Evolutionary conservation across 805 yeast species (phyloP).

Genomic region (Saturnispora saitoi): DNA sequence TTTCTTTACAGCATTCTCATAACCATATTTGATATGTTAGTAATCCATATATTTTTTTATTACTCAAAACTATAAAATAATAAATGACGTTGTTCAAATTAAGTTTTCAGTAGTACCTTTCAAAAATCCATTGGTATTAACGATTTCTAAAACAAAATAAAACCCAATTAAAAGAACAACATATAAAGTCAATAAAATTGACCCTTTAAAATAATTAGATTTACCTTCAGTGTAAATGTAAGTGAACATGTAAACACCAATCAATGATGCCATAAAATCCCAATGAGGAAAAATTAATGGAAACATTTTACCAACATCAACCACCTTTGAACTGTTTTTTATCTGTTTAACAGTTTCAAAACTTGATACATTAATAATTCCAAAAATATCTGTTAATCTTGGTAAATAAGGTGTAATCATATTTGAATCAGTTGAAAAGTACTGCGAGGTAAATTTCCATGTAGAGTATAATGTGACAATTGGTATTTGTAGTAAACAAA

Average conservation of each 20-base stretch:
- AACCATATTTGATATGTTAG: background rate
- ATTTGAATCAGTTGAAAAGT: background rate
- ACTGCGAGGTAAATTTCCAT: slow-evolving; percentile 24
- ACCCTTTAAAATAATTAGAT: slow-evolving; percentile 92
- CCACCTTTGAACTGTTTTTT: background rate
- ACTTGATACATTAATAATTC: background rate
- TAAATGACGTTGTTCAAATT: background rate
- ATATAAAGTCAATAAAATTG: slow-evolving; percentile 73
- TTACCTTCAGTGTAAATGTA: slow-evolving; percentile 96
- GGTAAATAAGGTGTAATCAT: slow-evolving; percentile 8
- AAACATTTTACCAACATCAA: slow-evolving; percentile 38
- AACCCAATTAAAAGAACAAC: slow-evolving; percentile 72
- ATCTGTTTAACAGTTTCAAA: background rate
- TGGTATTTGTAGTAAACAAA: slow-evolving; percentile 88
- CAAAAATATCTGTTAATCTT: slow-evolving; percentile 8
- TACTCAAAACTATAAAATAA: background rate
- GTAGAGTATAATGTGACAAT: slow-evolving; percentile 75
- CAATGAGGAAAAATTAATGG: slow-evolving; percentile 88
- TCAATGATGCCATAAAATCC: slow-evolving; percentile 82
- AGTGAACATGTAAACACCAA: slow-evolving; percentile 82
- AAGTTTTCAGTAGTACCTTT: background rate
- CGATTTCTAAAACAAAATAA: slow-evolving; percentile 47
- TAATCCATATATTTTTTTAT: background rate
- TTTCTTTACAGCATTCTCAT: background rate
- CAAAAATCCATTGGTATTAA: slow-evolving; percentile 12